Base-by-base conservation (phyloP, 257 asterid genomes). In the Solanum etuberosum region DNA sequence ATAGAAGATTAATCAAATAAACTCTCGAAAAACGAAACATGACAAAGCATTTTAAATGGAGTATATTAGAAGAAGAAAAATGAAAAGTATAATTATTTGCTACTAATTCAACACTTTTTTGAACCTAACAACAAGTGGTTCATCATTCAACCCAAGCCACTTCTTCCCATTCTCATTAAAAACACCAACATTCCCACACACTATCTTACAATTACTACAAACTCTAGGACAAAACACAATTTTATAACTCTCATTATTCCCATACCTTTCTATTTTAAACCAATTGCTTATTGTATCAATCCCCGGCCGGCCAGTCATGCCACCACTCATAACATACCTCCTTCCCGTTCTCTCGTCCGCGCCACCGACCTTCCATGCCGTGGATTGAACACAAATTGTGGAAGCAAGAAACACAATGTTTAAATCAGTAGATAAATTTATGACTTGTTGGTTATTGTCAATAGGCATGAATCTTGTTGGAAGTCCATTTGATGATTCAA, bases 381-480 rank as follows among this genome's bases (percentile, higher is more conserved):
- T 93, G 9, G 93, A 87, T 71, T 93, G 97, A 77, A 93, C 94
- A 48, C 94, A 94, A 21, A 87, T 80, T 3, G 95, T 94, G 86
- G 92, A 93, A 14, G 91, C 92, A 90, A 70, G 74, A 68, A 92
- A 89, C 83, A 32, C 94, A 16, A 94, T 40, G 88, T 93, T 94
- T 82, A 92, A 3, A 87, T 94, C 95, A 37, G 42, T 71, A 0
- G 90, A 87, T 83, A 88, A 65, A 11, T 15, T 84, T 65, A 94
- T 31, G 9, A 46, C 83, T 29, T 85, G 76, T 63, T 85, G 90
- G 11, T 86, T 83, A 1, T 20, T 38, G 40, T 93, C 92, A 0
- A 51, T 76, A 1, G 93, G 90, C 67, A 91, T 88, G 5, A 94
- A 21, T 82, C 90, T 91, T 7, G 91, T 86, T 8, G 96, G 87